phyloP scores from a whole-genome alignment of 768 basidiomycete genomes.

The Chalciporus piperatus region DNA sequence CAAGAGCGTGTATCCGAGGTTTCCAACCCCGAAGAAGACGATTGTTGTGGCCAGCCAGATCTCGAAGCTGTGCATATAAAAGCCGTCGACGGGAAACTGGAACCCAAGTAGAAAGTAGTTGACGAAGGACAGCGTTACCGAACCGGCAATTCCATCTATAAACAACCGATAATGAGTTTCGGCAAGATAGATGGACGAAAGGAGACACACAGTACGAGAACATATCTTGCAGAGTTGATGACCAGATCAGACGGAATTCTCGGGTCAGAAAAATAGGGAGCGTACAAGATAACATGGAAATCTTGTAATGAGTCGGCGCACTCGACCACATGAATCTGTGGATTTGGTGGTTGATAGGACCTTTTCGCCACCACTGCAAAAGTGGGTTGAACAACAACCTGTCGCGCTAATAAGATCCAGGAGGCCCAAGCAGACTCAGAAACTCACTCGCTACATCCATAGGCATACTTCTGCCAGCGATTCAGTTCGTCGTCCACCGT shows the following conservation, averaged over 20 bases:
- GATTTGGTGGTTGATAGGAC: constrained; percentile 82
- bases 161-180: background rate
- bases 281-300: constrained; percentile 55
- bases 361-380: constrained; percentile 69
- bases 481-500: constrained; percentile 91
- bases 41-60: constrained; percentile 75
- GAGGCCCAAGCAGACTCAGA: constrained; percentile 11
- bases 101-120: constrained; percentile 78
- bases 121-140: constrained; percentile 62
- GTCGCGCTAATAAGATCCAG: constrained; percentile 18
- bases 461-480: constrained; percentile 88
- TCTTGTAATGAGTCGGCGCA: constrained; percentile 81
- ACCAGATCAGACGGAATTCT: constrained; percentile 1
- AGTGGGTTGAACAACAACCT: constrained; percentile 86
- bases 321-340: constrained; percentile 72
- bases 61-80: constrained; percentile 77
- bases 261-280: constrained; percentile 12
- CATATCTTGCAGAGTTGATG: constrained; percentile 34
- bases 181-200: background rate
- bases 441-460: constrained; percentile 57
- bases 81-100: constrained; percentile 68
- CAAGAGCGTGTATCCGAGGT: constrained; percentile 64
- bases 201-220: constrained; percentile 48
- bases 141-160: constrained; percentile 56
- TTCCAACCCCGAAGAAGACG: constrained; percentile 77